Percentiles rank a stretch among this genome's conserved stretches.
Conservation (phyloP, 1,284 basidiomycete genomes). For the Veloporphyrellus conicus region DNA sequence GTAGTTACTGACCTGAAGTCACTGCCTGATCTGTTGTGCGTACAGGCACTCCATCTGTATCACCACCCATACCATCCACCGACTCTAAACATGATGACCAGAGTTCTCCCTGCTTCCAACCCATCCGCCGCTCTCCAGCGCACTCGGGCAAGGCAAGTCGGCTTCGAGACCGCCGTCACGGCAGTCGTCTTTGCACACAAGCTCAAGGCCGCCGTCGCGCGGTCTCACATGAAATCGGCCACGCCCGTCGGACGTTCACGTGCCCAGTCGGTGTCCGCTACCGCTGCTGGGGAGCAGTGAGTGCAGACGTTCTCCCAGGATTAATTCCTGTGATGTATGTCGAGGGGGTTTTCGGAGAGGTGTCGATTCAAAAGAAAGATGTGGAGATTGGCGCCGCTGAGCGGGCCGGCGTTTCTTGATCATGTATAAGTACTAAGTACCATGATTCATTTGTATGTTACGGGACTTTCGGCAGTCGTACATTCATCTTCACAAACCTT, state of each 20-base stretch:
- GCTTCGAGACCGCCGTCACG: constrained; percentile 25
- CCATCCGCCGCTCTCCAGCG: background rate
- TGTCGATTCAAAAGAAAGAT: background rate
- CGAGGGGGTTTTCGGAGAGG: background rate
- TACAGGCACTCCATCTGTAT: too few species aligned
- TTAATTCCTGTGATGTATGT: background rate
- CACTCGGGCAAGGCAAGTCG: constrained; percentile 11
- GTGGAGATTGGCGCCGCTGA: constrained; percentile 1
- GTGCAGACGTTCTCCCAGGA: background rate
- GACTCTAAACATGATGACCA: constrained; percentile 2
- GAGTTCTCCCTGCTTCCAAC: background rate
- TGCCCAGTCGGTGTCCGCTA: constrained; percentile 5
- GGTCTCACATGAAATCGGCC: constrained; percentile 2
- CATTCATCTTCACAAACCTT: background rate
- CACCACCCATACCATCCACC: background rate
- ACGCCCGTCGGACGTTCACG: constrained; percentile 1
- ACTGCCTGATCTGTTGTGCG: background rate
- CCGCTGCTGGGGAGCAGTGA: background rate
- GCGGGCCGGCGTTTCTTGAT: background rate
- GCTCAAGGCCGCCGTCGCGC: constrained; percentile 23
- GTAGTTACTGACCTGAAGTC: constrained; percentile 10
- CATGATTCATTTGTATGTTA: background rate
- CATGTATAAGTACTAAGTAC: too few species aligned
- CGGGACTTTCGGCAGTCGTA: background rate
- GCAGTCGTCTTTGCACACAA: constrained; percentile 23